A percentile compares a stretch with the other conserved stretches of the same genome.
Conservation (phyloP, 192 early-diverging fungal species). For the Diversispora eburnea region DNA sequence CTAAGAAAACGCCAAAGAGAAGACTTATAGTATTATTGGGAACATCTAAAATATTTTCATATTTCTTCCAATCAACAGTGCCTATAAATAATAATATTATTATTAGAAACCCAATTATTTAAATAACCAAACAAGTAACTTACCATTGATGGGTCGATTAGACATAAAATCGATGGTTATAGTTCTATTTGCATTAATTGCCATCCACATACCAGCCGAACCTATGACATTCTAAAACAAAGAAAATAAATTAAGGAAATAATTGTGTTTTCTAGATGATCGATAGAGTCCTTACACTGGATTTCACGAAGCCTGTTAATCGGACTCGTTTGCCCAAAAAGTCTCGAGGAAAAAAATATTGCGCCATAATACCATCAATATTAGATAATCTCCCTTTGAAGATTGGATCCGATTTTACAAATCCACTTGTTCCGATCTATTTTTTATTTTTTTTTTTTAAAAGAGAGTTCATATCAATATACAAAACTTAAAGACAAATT, state of each 20-base stretch:
- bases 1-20: not conserved
- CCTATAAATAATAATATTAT: not conserved
- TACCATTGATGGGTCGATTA: not conserved
- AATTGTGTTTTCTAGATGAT: not conserved
- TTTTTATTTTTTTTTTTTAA: not conserved
- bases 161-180: not conserved
- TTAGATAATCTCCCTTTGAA: not conserved
- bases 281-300: not conserved
- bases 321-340: not conserved
- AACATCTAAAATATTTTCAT: not conserved
- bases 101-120: conserved; percentile 4
- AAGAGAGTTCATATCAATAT: not conserved
- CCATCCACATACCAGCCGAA: conserved; percentile 1
- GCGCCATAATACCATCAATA: not conserved
- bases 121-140: not conserved
- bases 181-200: not conserved
- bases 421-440: not conserved
- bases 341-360: not conserved
- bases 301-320: conserved; percentile 1
- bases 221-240: not conserved
- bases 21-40: not conserved
- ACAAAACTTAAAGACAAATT: not conserved
- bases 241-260: not conserved
- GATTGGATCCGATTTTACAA: not conserved
- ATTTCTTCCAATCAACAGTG: not conserved